phyloP scores from a whole-genome alignment of 768 basidiomycete genomes.

The Pulveroboletus sp. region DNA sequence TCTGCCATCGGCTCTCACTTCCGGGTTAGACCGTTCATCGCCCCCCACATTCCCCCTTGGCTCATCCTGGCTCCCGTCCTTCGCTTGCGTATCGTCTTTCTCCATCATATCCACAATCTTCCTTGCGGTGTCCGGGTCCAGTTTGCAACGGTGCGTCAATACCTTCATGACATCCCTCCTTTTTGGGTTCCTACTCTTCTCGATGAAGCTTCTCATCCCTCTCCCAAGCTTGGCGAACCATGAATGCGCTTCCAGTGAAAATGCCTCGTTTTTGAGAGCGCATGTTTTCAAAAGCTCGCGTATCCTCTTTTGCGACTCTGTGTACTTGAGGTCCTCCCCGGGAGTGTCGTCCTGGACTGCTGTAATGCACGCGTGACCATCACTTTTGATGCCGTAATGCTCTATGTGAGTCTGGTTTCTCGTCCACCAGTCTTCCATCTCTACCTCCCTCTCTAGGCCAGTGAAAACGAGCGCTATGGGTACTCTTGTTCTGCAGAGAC shows the following conservation, averaged over 20 bases:
- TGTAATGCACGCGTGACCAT: conserved; percentile 31
- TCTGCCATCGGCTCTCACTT: not conserved
- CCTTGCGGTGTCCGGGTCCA: conserved; percentile 24
- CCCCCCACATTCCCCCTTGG: not conserved
- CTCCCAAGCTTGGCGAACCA: conserved; percentile 17
- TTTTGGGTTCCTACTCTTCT: conserved; percentile 11
- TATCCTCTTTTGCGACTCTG: conserved; percentile 19
- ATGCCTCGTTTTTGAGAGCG: conserved; percentile 11
- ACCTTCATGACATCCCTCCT: conserved; percentile 15
- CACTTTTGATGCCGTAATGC: conserved; percentile 22
- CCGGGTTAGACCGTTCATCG: not conserved
- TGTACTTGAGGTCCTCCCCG: conserved; percentile 19
- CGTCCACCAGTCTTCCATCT: conserved; percentile 35
- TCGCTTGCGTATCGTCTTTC: conserved; percentile 4
- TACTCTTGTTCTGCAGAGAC: conserved; percentile 35
- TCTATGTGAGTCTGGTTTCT: conserved; percentile 23
- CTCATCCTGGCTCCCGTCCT: not conserved
- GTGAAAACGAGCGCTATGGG: conserved; percentile 39
- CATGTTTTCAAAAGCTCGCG: conserved; percentile 15
- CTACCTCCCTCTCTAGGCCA: conserved; percentile 33
- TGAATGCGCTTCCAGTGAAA: conserved; percentile 9
- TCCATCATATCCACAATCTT: conserved; percentile 22
- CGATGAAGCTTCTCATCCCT: conserved; percentile 15
- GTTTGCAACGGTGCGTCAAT: conserved; percentile 23
- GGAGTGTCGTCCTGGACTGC: conserved; percentile 22